These are phyloP conservation scores for Podosphaera fusca DNA, from an alignment of 2,329 filamentous ascomycete genomes.

Conservation along the genomic window DNA sequence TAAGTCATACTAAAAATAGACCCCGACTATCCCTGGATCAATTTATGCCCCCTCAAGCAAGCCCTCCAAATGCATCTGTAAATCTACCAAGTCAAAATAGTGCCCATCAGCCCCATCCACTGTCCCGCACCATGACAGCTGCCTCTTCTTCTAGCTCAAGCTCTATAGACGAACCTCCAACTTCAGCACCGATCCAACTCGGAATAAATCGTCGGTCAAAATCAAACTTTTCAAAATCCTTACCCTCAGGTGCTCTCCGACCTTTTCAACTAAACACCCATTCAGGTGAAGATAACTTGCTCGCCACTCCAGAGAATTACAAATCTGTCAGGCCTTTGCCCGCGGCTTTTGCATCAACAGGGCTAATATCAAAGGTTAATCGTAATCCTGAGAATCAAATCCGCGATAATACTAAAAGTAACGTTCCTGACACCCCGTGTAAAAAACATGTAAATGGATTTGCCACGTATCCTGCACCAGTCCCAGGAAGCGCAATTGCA, in stretches of 20 bases:
- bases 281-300: slow-evolving; percentile 26
- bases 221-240: slow-evolving; percentile 47
- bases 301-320: slow-evolving; percentile 56
- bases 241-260: slow-evolving; percentile 41
- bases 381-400: slow-evolving; percentile 48
- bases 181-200: slow-evolving; percentile 31
- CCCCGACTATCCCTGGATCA: slow-evolving; percentile 62
- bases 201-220: slow-evolving; percentile 28
- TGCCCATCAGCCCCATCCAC: slow-evolving; percentile 45
- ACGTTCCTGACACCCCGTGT: slow-evolving; percentile 86
- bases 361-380: slow-evolving; percentile 85
- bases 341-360: slow-evolving; percentile 81
- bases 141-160: slow-evolving; percentile 71
- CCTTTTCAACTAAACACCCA: slow-evolving; percentile 19
- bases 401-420: slow-evolving; percentile 31
- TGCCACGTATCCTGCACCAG: slow-evolving; percentile 35
- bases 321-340: slow-evolving; percentile 56
- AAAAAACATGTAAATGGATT: slow-evolving; percentile 59
- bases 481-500: slow-evolving; percentile 33
- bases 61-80: slow-evolving; percentile 28
- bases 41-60: slow-evolving; percentile 38
- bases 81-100: slow-evolving; percentile 22
- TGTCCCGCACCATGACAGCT: slow-evolving; percentile 57
- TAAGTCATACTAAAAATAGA: slow-evolving; percentile 32
- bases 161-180: slow-evolving; percentile 48